Percentiles rank a stretch among this genome's conserved stretches.
Evolutionary conservation across 768 basidiomycete genomes (phyloP).

Genomic region (Mycena venus): DNA sequence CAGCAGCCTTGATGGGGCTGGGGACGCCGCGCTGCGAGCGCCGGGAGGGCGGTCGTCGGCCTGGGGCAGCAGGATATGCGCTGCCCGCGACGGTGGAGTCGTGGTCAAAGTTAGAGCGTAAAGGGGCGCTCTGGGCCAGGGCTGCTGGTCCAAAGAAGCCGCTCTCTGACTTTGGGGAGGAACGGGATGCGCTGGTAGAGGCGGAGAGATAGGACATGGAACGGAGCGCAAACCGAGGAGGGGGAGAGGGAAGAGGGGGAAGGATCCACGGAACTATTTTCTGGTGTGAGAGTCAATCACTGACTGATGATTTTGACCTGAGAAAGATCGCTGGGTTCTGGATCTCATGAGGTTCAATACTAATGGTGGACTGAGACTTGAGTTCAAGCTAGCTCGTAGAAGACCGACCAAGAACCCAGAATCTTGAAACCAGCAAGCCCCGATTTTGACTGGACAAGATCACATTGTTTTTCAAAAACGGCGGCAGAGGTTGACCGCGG

Average conservation of each 20-base stretch:
- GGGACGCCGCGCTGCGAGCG: conserved; percentile 29
- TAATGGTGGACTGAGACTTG: background rate
- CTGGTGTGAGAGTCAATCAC: background rate
- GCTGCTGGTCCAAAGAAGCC: background rate
- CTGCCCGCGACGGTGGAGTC: background rate
- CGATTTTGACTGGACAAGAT: no score
- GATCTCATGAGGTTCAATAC: no score
- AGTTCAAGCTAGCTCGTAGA: no score
- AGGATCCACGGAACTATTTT: background rate
- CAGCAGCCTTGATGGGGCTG: conserved; percentile 7
- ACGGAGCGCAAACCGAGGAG: conserved; percentile 4
- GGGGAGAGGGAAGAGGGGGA: background rate
- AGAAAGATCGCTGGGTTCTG: no score
- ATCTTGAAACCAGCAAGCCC: no score
- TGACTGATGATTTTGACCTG: background rate
- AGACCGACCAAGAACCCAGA: no score
- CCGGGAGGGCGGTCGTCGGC: conserved; percentile 16
- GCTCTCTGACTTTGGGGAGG: conserved; percentile 25
- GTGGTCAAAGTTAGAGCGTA: background rate
- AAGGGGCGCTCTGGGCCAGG: conserved; percentile 9
- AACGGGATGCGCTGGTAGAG: conserved; percentile 5
- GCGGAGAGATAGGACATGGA: conserved; percentile 26
- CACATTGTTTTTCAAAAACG: no score
- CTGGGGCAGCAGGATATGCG: background rate
- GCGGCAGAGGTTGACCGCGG: no score